Conservation (phyloP, 2,329 filamentous ascomycete species). For the Achaetomium macrosporum region DNA sequence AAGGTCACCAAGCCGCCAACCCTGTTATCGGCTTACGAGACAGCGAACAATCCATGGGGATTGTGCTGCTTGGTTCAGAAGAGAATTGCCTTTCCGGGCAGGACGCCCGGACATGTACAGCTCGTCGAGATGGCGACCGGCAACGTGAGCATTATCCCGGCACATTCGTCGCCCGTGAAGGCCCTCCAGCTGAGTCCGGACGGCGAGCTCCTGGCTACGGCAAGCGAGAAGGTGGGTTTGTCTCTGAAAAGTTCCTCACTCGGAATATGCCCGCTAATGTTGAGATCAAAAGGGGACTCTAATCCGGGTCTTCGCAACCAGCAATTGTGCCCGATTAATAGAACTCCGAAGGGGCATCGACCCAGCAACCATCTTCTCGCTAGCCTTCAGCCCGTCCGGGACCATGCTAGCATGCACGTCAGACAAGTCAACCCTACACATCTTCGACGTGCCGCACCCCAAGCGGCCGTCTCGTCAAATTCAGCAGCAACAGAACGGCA, state of each 20-base stretch:
- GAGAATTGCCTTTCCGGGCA: constrained; percentile 77
- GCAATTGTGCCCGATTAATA: constrained; percentile 70
- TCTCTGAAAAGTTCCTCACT: neutral
- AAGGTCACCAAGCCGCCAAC: constrained; percentile 67
- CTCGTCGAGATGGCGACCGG: constrained; percentile 71
- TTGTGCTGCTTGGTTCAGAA: constrained; percentile 71
- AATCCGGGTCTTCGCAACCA: constrained; percentile 76
- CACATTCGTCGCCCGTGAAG: constrained; percentile 72
- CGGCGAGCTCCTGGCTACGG: constrained; percentile 77
- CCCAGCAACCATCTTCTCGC: constrained; percentile 76
- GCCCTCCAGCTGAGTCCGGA: constrained; percentile 76
- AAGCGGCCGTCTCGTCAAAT: constrained; percentile 33
- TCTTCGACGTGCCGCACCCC: constrained; percentile 75
- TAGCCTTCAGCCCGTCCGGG: constrained; percentile 80
- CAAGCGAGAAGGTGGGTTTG: constrained; percentile 64
- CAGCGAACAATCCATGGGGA: constrained; percentile 75
- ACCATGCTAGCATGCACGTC: constrained; percentile 83
- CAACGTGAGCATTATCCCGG: constrained; percentile 89
- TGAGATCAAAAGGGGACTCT: constrained; percentile 61
- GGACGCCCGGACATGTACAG: constrained; percentile 82
- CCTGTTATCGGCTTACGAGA: constrained; percentile 72
- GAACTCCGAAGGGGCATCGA: constrained; percentile 89
- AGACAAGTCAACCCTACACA: constrained; percentile 91
- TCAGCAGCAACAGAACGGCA: constrained; percentile 10
- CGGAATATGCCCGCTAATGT: neutral